These are phyloP conservation scores for Eucalyptus brandiana DNA, from an alignment of 345 rosid species.

Conservation along the genomic window DNA sequence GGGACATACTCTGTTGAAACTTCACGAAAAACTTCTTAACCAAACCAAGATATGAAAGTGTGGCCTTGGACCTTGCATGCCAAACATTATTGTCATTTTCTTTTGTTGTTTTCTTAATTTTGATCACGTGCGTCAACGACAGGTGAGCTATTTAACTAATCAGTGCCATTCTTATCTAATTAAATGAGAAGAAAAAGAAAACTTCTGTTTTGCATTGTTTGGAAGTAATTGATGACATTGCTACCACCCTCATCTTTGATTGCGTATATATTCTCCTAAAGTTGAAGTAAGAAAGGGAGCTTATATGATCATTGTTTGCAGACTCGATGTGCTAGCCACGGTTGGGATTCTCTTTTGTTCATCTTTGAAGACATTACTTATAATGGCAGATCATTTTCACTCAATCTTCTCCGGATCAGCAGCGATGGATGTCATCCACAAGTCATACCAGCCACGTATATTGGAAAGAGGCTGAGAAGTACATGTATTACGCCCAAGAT, in stretches of 20 bases:
- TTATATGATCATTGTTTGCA: neutral
- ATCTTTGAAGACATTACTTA: neutral
- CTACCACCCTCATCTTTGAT: neutral
- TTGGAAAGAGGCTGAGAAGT: neutral
- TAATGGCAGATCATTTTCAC: neutral
- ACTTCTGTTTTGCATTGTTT: neutral
- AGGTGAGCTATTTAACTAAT: neutral
- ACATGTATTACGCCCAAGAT: neutral
- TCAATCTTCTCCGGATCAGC: neutral
- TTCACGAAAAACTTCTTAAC: neutral
- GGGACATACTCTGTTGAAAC: neutral
- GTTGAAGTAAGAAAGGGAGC: neutral
- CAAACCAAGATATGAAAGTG: neutral
- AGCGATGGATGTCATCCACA: neutral
- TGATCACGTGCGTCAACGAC: neutral
- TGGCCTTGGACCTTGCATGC: neutral
- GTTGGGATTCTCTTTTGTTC: neutral
- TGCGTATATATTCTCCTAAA: neutral
- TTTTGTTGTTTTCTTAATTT: too few relatives aligned
- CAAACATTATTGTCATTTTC: neutral
- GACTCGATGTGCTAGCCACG: neutral
- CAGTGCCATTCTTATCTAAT: too few relatives aligned
- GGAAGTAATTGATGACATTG: neutral
- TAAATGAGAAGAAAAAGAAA: too few relatives aligned
- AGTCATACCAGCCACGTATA: neutral